Evolutionary conservation across 75 land plant species (phyloP).

Genomic region (Adiantum capillusveneris): DNA sequence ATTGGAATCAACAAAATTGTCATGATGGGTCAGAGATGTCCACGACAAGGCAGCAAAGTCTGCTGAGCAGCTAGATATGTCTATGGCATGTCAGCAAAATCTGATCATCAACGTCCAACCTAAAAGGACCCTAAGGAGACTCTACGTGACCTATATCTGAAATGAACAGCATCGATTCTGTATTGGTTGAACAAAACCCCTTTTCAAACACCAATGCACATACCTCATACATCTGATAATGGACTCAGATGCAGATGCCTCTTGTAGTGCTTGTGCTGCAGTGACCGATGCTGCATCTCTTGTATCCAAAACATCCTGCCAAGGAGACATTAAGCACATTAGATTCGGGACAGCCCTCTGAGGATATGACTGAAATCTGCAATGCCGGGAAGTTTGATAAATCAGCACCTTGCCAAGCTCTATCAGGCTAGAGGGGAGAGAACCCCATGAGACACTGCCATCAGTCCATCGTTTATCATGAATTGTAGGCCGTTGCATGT

Average conservation of each 20-base stretch:
- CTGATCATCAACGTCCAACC: too few relatives aligned
- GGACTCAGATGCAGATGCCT: constrained; percentile 56
- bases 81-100: too few relatives aligned
- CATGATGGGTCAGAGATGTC: neutral
- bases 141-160: too few relatives aligned
- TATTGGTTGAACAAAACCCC: too few relatives aligned
- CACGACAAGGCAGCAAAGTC: neutral
- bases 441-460: constrained; percentile 70
- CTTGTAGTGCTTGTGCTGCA: constrained; percentile 72
- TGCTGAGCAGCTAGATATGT: neutral
- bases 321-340: too few relatives aligned
- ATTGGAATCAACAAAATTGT: neutral
- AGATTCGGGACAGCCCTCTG: too few relatives aligned
- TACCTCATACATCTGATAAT: constrained; percentile 64
- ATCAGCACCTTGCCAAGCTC: constrained; percentile 86
- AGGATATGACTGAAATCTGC: too few relatives aligned
- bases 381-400: too few relatives aligned
- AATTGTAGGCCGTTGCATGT: constrained; percentile 8
- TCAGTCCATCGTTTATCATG: constrained; percentile 57
- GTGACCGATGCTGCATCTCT: constrained; percentile 43
- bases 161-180: too few relatives aligned
- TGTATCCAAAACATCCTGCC: constrained; percentile 60
- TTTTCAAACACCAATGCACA: too few relatives aligned
- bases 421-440: constrained; percentile 58
- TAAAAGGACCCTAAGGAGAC: too few relatives aligned